Base-by-base conservation (phyloP, 257 asterid species). In the Echium plantagineum region DNA sequence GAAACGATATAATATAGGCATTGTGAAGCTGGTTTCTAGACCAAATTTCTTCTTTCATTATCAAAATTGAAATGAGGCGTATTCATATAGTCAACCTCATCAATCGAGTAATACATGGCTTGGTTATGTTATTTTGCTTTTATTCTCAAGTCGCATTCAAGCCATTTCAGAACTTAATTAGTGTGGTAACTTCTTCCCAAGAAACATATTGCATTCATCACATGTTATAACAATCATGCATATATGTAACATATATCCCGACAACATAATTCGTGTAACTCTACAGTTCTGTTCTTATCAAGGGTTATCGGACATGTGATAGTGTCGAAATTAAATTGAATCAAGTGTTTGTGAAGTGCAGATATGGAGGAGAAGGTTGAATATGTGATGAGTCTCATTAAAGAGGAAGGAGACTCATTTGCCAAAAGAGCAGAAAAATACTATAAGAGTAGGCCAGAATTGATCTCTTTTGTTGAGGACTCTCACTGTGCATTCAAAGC, bases 341-440 rank as follows among this genome's bases (percentile, higher is more conserved):
- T 52, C 4, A 5, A 57, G 42, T 70, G 64, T 54, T 26, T 15
- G 10, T 60, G 48, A 22, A 52, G 21, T 66, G 78, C 60, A 90
- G 98, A 90, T 68, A 87, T 90, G 96, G 95, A 85, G 63, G 94
- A 87, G 57, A 83, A 81, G 56, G 91, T 84, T n/a, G 85, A 79
- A 32, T 19, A 63, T 52, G 83, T 83, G 85, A 80, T 90, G 6
- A 79, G 72, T 58, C 82, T 90, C 18, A 82, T 90, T 12, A 81
- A 87, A 75, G 90, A 80, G 18, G 96, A 87, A 28, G 98, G 96
- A 4, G 98, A 90, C 66, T 83, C 98, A 10, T 90, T 90, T 59
- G 87, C 89, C 18, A 80, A 80, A 71, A 75, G 94, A 67, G 98
- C 98, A 0, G 98, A 90, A 65, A 90, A 85, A 96, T 90, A 87